Evolutionary conservation across 331 rosid genomes (phyloP), one percentile per base, ranked within the genome.

Genomic region (Malus hybrid): DNA sequence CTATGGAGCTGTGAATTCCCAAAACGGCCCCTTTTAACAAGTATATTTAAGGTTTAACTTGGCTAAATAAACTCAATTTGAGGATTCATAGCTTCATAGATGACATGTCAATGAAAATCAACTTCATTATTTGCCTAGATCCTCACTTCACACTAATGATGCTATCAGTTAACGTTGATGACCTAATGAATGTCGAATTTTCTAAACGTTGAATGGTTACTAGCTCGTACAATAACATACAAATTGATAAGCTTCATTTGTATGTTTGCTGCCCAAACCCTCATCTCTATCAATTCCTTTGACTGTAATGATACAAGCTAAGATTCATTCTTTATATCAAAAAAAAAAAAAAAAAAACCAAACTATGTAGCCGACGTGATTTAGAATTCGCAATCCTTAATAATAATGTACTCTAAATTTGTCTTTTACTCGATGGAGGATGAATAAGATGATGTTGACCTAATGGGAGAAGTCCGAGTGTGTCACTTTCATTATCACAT

Each of bases 401-500:
- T 69, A 24, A 59, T 31, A 39, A 60, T 24, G 6, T 6, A 10
- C 12, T 9, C 72, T 71, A 10, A 44, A 69, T 22, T 50, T 67
- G 64, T 52, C 68, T 24, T 36, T 36, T 50, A 18, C 33, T n/a
- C 33, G 36, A 6, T 15, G 29, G 65, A 6, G 50, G 65, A 69
- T 24, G 79, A 62, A 61, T 28, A 28, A 11, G 59, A 61, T 34
- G 79, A 60, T 62, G 60, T 34, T 14, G 70, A 70, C 62, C 64
- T 66, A 68, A 69, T 77, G 12, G 12, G 50, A 69, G 29, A 31
- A 69, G 10, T 54, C 62, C 33, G 18, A 73, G 19, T 11, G 7
- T 52, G 72, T 78, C 80, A 59, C 64, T 75, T 70, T 79, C 80
- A 57, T 39, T 60, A 36, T 33, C 76, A 36, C 57, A 16, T 72